These are phyloP conservation scores for Fusarium nanum DNA, from an alignment of 2,329 filamentous ascomycete species.

Conservation along the genomic window DNA sequence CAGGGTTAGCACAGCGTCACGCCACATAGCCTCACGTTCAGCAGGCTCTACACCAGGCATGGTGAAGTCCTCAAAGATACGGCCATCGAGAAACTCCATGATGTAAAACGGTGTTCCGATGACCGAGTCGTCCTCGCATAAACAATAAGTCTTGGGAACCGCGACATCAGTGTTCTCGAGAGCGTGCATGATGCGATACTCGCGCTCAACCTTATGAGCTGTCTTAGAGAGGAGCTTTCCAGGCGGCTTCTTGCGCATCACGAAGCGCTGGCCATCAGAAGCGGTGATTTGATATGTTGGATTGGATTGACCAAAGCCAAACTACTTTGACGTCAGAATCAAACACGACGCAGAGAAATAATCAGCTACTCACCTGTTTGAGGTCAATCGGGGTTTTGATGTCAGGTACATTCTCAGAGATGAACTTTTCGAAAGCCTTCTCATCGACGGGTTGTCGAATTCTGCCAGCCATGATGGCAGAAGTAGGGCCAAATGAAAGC, in stretches of 20 bases:
- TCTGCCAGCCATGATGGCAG: slow-evolving; percentile 76
- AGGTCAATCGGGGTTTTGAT: slow-evolving; percentile 86
- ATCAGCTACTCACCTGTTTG: slow-evolving; percentile 76
- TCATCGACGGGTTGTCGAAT: slow-evolving; percentile 93
- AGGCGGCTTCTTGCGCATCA: slow-evolving; percentile 98
- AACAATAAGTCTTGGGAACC: slow-evolving; percentile 82
- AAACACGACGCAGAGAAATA: neutral
- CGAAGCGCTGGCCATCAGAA: slow-evolving; percentile 76
- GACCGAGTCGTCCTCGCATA: slow-evolving; percentile 84
- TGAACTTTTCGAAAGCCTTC: slow-evolving; percentile 80
- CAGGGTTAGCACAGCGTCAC: slow-evolving; percentile 82
- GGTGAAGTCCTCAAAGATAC: slow-evolving; percentile 90
- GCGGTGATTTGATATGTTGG: slow-evolving; percentile 93
- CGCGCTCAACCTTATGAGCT: slow-evolving; percentile 95
- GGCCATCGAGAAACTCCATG: slow-evolving; percentile 94
- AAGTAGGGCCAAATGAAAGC: neutral
- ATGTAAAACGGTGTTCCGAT: slow-evolving; percentile 96
- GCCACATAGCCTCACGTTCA: slow-evolving; percentile 86
- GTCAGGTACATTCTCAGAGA: slow-evolving; percentile 80
- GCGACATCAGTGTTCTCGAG: slow-evolving; percentile 83
- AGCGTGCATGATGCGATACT: slow-evolving; percentile 90
- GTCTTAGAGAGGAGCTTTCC: slow-evolving; percentile 92
- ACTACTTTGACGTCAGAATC: slow-evolving; percentile 64
- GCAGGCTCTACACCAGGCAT: slow-evolving; percentile 77
- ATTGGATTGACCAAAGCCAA: slow-evolving; percentile 97